Base-by-base conservation (phyloP, 192 early-diverging fungal genomes). In the Coemansia sp. region DNA sequence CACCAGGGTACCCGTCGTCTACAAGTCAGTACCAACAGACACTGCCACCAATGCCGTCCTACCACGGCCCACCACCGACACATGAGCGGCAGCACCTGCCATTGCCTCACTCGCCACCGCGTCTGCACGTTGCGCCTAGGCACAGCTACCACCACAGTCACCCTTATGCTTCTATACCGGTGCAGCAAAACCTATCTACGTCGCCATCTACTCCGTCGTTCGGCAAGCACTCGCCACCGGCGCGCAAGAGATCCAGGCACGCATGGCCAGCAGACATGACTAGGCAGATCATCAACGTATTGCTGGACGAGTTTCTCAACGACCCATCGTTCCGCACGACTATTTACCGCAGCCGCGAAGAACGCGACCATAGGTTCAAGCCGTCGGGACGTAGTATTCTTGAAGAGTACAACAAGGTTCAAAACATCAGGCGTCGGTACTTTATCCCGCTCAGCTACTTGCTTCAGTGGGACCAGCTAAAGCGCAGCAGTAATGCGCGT, bases 371-470 rank as follows among this genome's bases (percentile, higher is more conserved):
- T 42, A 63, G 78, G 13, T 81, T 81, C 49, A 37, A 39, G 16
- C 35, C 63, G 2, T 81, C 78, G 10, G 78, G 78, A 0, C 69
- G 78, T 8, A 73, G 62, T 19, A 76, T 81, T 23, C 43, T 81
- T 43, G 74, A 81, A 38, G 78, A 81, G 44, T 81, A 81, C 71
- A 81, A 81, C 70, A 81, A 81, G 67, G 63, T 81, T 23, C 78
- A 81, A 50, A 80, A 80, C 59, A 68, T 75, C 35, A 67, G 78
- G 4, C 66, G 78, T 3, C 69, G 78, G 26, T 80, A 75, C 52
- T 80, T 80, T 67, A 80, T 80, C 28, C 78, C 78, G 10, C 70
- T 80, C 33, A 80, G 78, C 64, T 80, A 80, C 23, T 47, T 80
- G 47, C 52, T 80, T 3, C 78, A 80, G 62, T 80, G 78, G 78